These are phyloP conservation scores for Echria macrotheca DNA, from an alignment of 495 filamentous ascomycete species.

Conservation along the genomic window DNA sequence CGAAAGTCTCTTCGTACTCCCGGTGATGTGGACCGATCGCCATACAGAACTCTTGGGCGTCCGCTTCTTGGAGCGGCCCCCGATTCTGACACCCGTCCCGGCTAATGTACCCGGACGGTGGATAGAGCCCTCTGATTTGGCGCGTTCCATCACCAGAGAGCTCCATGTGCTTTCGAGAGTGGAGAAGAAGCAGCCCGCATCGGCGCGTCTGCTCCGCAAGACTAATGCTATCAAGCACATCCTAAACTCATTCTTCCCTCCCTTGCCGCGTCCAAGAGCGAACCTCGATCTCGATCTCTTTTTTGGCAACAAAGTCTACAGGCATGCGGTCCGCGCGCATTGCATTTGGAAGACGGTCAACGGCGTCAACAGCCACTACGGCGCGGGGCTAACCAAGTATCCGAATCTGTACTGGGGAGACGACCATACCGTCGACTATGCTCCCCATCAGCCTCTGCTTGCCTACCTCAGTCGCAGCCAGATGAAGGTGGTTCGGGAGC, in stretches of 20 bases:
- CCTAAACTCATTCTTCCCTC: constrained; percentile 32
- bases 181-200: constrained; percentile 6
- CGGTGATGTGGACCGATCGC: constrained; percentile 43
- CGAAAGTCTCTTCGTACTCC: constrained; percentile 33
- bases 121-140: constrained; percentile 23
- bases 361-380: constrained; percentile 25
- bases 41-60: constrained; percentile 37
- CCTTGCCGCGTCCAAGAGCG: constrained; percentile 20
- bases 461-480: constrained; percentile 37
- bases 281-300: constrained; percentile 30
- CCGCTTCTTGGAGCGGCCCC: constrained; percentile 29
- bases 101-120: constrained; percentile 10
- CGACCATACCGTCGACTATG: constrained; percentile 15
- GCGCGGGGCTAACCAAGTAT: constrained; percentile 30
- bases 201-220: constrained; percentile 15
- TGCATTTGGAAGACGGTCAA: constrained; percentile 31
- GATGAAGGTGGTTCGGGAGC: constrained; percentile 27
- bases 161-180: constrained; percentile 29
- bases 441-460: constrained; percentile 28
- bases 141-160: constrained; percentile 22
- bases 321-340: constrained; percentile 28
- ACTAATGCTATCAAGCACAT: constrained; percentile 29
- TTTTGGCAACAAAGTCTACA: constrained; percentile 30
- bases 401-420: constrained; percentile 16
- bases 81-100: constrained; percentile 29